Base-by-base conservation (phyloP, 108 stramenopile species). In the Schizochytrium sp. region DNA sequence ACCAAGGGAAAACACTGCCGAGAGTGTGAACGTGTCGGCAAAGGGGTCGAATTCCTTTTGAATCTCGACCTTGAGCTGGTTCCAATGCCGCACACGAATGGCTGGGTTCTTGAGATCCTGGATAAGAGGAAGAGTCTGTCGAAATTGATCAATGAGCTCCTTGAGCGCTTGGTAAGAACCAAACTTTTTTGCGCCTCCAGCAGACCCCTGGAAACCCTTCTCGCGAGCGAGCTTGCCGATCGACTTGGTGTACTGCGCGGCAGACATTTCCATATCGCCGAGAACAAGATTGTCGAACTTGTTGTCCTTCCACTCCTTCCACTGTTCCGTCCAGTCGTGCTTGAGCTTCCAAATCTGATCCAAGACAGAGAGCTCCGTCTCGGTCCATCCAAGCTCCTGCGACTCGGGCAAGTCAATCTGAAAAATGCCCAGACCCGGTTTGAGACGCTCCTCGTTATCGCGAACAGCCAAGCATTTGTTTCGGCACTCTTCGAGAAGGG, bases 21-120 rank as follows among this genome's bases (percentile, higher is more conserved):
- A 92, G n/a, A 95, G 72, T 12, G 94, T 95, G 89, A 95, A 94
- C 21, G 87, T 87, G 0, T n/a, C 60, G 57, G 90, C 45, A 19
- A 60, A 72, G 19, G 92, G 93, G 83, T 95, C 93, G 71, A 95
- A 95, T 53, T 93, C 87, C 19, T 69, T 89, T 51, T 60, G 44
- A 43, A 92, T 57, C 60, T 92, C 92, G 44, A 44, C 23, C 89
- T 91, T 90, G 25, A 92, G 90, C 21, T 10, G 5, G 60, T 87
- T 91, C 95, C 95, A 95, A 91, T 95, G 95, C 19, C 95, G 92
- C 6, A 51, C 29, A 29, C 95, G 88, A 58, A 95, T 43, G n/a
- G 94, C 94, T 12, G 91, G 91, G 59, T 92, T 93, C 51, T 93
- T 92, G 8, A 95, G 90, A 57, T 94, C 95, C 72, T 92, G 91